A percentile compares a stretch with the other conserved stretches of the same genome.
Evolutionary conservation across 768 basidiomycete species (phyloP).

Genomic region (Hydnomerulius pinastri): DNA sequence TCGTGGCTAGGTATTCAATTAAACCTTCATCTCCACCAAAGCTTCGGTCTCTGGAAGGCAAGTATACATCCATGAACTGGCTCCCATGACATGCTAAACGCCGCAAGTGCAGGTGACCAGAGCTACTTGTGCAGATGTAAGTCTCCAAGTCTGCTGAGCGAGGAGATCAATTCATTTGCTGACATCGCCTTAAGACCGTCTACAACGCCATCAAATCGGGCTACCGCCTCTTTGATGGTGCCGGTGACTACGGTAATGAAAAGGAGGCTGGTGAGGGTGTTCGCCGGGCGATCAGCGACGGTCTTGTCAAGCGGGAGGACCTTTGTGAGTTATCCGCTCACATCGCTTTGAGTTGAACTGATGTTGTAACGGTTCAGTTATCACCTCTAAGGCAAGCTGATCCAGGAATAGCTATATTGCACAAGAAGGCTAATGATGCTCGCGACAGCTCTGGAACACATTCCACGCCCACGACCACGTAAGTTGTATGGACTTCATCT

Average conservation of each 20-base stretch:
- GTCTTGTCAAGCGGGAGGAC: slow-evolving; percentile 85
- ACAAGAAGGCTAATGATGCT: slow-evolving; percentile 5
- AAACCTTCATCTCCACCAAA: slow-evolving; percentile 25
- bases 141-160: slow-evolving; percentile 17
- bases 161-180: neutral
- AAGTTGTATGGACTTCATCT: slow-evolving; percentile 19
- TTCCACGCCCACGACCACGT: slow-evolving; percentile 82
- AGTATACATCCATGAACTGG: slow-evolving; percentile 7
- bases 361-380: slow-evolving; percentile 45
- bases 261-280: slow-evolving; percentile 82
- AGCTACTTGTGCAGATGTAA: slow-evolving; percentile 59
- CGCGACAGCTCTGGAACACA: slow-evolving; percentile 78
- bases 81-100: slow-evolving; percentile 2
- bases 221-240: slow-evolving; percentile 85
- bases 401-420: neutral
- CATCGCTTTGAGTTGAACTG: neutral
- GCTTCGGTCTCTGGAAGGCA: slow-evolving; percentile 76
- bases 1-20: neutral
- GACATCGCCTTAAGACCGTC: slow-evolving; percentile 52
- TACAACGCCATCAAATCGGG: slow-evolving; percentile 86
- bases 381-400: slow-evolving; percentile 72
- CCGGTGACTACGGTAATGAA: slow-evolving; percentile 89
- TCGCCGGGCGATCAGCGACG: slow-evolving; percentile 73
- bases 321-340: slow-evolving; percentile 55
- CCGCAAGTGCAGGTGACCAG: slow-evolving; percentile 50